These are phyloP conservation scores for Solanum clarkiae DNA, from an alignment of 257 asterid genomes.

Conservation along the genomic window DNA sequence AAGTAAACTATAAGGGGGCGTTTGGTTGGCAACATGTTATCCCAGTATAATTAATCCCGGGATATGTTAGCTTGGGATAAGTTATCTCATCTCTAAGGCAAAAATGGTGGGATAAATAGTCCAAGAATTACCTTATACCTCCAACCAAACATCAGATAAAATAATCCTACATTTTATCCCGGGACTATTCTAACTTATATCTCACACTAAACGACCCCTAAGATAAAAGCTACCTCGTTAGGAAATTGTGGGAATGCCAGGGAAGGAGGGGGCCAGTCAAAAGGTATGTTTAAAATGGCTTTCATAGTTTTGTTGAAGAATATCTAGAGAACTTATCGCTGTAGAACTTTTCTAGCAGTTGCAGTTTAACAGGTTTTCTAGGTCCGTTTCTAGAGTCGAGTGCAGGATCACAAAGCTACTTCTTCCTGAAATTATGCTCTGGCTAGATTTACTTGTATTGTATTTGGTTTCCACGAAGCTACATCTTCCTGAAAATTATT, in stretches of 20 bases:
- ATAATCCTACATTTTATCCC: no score
- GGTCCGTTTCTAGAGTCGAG: background rate
- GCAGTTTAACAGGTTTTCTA: background rate
- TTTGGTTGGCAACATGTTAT: no score
- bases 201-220: no score
- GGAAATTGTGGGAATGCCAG: background rate
- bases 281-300: background rate
- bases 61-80: no score
- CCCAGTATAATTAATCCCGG: no score
- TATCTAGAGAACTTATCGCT: background rate
- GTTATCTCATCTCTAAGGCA: no score
- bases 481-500: background rate
- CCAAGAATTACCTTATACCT: no score
- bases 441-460: background rate
- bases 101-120: no score
- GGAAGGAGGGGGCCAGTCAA: background rate
- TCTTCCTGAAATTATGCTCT: background rate
- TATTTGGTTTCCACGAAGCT: background rate
- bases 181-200: no score
- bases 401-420: background rate
- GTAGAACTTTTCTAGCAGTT: background rate
- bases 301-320: background rate
- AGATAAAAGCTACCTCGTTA: background rate
- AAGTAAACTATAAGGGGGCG: background rate
- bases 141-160: no score